phyloP scores from a whole-genome alignment of 1,284 basidiomycete genomes.

The Marasmius oreades region DNA sequence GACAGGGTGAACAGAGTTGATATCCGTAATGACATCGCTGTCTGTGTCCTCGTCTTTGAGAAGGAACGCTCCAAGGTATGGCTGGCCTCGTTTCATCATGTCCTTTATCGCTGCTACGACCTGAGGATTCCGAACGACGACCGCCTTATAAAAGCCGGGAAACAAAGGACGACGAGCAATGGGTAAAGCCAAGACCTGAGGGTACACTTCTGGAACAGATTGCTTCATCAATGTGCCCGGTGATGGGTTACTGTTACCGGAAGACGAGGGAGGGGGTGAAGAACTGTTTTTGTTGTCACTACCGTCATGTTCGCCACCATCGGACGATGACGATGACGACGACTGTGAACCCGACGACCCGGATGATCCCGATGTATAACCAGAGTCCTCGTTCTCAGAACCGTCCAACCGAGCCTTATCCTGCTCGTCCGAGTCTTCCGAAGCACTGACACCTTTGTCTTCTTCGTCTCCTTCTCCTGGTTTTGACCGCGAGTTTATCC shows the following conservation, averaged over 20 bases:
- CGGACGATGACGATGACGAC: constrained; percentile 1
- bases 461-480: constrained; percentile 4
- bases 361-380: constrained; percentile 8
- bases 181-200: constrained; percentile 92
- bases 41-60: constrained; percentile 95
- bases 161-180: constrained; percentile 96
- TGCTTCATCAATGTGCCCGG: constrained; percentile 75
- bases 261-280: constrained; percentile 28
- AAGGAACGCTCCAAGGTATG: constrained; percentile 96
- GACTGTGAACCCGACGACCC: no score
- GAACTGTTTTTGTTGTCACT: neutral
- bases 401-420: neutral
- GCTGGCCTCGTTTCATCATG: constrained; percentile 95
- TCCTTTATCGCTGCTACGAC: constrained; percentile 96
- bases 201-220: constrained; percentile 85
- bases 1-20: constrained; percentile 88
- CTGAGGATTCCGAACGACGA: constrained; percentile 85
- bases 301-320: constrained; percentile 9
- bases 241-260: constrained; percentile 31
- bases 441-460: constrained; percentile 6
- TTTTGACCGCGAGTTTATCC: constrained; percentile 22
- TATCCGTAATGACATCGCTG: constrained; percentile 88
- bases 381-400: constrained; percentile 8
- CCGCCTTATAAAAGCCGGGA: constrained; percentile 97
- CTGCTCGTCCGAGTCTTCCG: constrained; percentile 4